Base-by-base conservation (phyloP, 1,139 yeast genomes). In the Hanseniaspora sp. region DNA sequence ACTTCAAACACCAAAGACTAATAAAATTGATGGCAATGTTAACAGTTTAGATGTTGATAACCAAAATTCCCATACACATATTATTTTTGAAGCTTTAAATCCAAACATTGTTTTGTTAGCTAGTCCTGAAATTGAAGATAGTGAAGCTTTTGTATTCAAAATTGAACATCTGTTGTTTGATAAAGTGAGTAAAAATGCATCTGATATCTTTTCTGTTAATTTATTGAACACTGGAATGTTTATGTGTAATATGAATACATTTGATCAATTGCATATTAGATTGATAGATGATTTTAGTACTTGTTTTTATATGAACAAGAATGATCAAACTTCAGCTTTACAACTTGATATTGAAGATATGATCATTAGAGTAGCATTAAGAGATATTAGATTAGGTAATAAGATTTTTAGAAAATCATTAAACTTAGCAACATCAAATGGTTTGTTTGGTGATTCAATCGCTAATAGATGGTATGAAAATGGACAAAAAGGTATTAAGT, bases 121-220 rank as follows among this genome's bases (percentile, higher is more conserved):
- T 0, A 87, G 90, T 64, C 86, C 96, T 0, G 74, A 83, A 1
- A 71, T 74, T 12, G 64, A 68, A 1, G 77, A 82, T 58, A 80
- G 95, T 0, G 95, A 90, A 62, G 98, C 98, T 0, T 76, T 92
- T 57, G 96, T 92, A 1, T 84, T 92, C 68, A 86, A 86, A 61
- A 81, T 88, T 17, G 95, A 84, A 56, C 96, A 90, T 62, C 69
- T 90, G 8, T 70, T 85, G 48, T 63, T 87, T 4, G 77, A 92
- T 0, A 81, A 85, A 58, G 62, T 37, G 5, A 37, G 5, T n/a
- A 31, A 29, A 4, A 6, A 37, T 4, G 44, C 23, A 7, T 37
- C 29, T 18, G 79, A 80, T 57, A 74, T 79, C 1, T 56, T 62
- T 0, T 78, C 90, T 1, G 67, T 88, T 8, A 80, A 90, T 17